A percentile compares a stretch with the other conserved stretches of the same genome.
phyloP scores from a whole-genome alignment of 331 rosid species.

The Malus hybrid region DNA sequence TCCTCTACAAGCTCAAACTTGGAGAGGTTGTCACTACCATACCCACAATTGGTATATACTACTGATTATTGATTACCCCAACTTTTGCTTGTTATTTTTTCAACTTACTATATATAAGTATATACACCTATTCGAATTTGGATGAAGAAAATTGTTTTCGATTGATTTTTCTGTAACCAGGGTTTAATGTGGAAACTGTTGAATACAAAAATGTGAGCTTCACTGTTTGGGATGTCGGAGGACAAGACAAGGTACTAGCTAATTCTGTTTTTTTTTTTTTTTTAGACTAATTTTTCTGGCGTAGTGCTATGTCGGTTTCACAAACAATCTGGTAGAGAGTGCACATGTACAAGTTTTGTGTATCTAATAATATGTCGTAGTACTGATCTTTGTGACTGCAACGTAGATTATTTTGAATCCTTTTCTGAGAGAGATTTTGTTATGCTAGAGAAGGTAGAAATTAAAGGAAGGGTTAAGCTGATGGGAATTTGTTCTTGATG shows the following conservation, averaged over 20 bases:
- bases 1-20: no score
- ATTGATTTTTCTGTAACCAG: conserved; percentile 25
- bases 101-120: background rate
- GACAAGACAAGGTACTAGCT: conserved; percentile 64
- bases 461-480: background rate
- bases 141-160: background rate
- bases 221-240: conserved; percentile 91
- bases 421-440: no score
- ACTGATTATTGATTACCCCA: background rate
- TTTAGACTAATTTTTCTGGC: background rate
- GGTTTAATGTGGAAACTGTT: conserved; percentile 86
- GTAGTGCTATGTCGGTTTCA: no score
- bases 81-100: background rate
- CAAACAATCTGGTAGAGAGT: no score
- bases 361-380: no score
- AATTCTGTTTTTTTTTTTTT: background rate
- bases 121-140: background rate
- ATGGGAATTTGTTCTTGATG: background rate
- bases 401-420: no score
- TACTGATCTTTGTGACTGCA: no score
- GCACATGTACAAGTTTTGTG: no score
- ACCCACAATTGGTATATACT: conserved; percentile 51
- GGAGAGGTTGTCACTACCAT: no score
- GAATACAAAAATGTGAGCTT: conserved; percentile 85
- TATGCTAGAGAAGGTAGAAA: no score